A percentile compares a stretch with the other conserved stretches of the same genome.
These are phyloP conservation scores for Artemisia tridentata DNA, from an alignment of 129 eudicot genomes.

Conservation along the genomic window DNA sequence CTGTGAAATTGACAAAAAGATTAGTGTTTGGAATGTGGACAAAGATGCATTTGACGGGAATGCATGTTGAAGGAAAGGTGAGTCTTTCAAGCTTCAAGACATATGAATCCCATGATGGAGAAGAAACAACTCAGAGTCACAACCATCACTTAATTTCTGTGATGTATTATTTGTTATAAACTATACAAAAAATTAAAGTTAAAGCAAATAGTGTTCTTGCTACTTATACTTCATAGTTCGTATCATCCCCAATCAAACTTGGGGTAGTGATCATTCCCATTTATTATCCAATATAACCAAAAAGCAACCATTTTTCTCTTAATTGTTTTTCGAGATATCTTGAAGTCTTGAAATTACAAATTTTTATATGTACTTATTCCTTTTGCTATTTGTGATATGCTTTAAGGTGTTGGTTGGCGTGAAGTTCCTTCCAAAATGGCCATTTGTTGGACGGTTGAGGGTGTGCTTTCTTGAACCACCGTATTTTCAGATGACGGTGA, in stretches of 20 bases:
- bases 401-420: slow-evolving; percentile 85
- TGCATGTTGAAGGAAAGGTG: slow-evolving; percentile 98
- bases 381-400: slow-evolving; percentile 4
- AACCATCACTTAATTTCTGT: no score
- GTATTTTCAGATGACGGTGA: slow-evolving; percentile 93
- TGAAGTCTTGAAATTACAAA: no score
- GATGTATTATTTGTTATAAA: no score
- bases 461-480: slow-evolving; percentile 92
- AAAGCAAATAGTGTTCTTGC: no score
- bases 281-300: no score
- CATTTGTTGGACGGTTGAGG: slow-evolving; percentile 80
- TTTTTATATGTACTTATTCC: neutral
- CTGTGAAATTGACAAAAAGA: slow-evolving; percentile 68
- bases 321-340: no score
- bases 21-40: slow-evolving; percentile 85
- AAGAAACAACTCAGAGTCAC: neutral
- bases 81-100: slow-evolving; percentile 6
- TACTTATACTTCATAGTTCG: no score
- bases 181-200: no score
- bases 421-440: slow-evolving; percentile 79
- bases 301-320: no score
- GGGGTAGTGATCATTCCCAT: no score
- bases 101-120: no score
- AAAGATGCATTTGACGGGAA: slow-evolving; percentile 83
- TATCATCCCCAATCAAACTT: no score